Percentiles rank a stretch among this genome's conserved stretches.
Evolutionary conservation across 768 basidiomycete species (phyloP).

Genomic region (Tulasnella sp.): DNA sequence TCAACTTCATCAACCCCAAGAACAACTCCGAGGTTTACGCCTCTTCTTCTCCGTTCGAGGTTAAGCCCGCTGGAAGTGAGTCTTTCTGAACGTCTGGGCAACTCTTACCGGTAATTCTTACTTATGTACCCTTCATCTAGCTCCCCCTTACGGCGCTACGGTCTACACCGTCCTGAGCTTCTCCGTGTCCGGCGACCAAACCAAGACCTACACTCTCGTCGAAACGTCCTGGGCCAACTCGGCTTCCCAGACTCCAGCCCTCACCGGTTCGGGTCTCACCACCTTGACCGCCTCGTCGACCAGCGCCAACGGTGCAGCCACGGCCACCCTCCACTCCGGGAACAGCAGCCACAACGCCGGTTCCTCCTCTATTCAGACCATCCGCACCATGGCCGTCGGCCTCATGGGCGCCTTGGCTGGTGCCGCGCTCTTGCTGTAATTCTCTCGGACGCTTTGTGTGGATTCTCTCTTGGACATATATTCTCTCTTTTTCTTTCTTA

Average conservation of each 20-base stretch:
- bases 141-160: background rate
- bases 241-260: background rate
- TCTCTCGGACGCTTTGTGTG: background rate
- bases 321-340: background rate
- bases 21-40: slow-evolving; percentile 44
- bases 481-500: no score
- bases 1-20: slow-evolving; percentile 27
- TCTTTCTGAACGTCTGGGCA: slow-evolving; percentile 23
- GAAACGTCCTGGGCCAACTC: background rate
- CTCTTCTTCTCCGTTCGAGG: slow-evolving; percentile 42
- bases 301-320: background rate
- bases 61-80: slow-evolving; percentile 43
- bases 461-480: background rate
- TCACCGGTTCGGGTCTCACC: background rate
- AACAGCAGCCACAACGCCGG: background rate
- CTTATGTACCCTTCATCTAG: background rate
- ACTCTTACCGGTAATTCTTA: background rate
- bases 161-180: background rate
- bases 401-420: background rate
- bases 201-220: background rate
- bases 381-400: background rate
- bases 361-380: background rate
- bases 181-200: background rate
- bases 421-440: background rate
- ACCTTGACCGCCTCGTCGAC: background rate